Evolutionary conservation across 192 early-diverging fungal genomes (phyloP).

Genomic region (Umbelopsis isabellina): DNA sequence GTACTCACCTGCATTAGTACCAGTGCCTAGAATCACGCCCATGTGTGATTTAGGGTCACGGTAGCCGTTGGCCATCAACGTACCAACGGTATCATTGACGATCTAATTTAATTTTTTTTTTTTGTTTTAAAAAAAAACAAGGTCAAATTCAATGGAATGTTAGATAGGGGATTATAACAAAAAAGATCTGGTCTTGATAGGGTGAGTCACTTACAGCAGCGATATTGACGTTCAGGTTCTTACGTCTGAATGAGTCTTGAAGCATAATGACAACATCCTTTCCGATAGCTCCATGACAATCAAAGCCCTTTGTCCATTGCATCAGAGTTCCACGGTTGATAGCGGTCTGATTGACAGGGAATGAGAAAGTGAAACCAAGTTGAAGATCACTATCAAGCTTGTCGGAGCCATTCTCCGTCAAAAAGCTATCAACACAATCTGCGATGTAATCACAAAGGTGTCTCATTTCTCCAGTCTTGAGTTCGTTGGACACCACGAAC

Average conservation of each 20-base stretch:
- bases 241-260: slow-evolving; percentile 76
- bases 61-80: slow-evolving; percentile 86
- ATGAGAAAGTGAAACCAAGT: slow-evolving; percentile 97
- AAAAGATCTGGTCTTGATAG: background rate
- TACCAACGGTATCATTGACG: slow-evolving; percentile 98
- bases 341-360: slow-evolving; percentile 85
- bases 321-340: slow-evolving; percentile 71
- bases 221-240: slow-evolving; percentile 72
- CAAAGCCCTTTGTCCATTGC: slow-evolving; percentile 92
- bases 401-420: slow-evolving; percentile 62
- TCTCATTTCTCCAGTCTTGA: slow-evolving; percentile 60
- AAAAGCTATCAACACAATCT: slow-evolving; percentile 77
- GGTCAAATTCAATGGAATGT: background rate
- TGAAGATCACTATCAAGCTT: slow-evolving; percentile 41
- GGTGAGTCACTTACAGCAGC: slow-evolving; percentile 39
- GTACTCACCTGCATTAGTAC: slow-evolving; percentile 69
- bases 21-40: slow-evolving; percentile 94
- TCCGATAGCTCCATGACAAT: slow-evolving; percentile 70
- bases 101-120: slow-evolving; percentile 52
- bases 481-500: slow-evolving; percentile 65
- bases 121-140: background rate
- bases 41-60: slow-evolving; percentile 75
- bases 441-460: slow-evolving; percentile 86
- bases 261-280: slow-evolving; percentile 78
- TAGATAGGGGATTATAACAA: slow-evolving; percentile 4